phyloP scores from a whole-genome alignment of 345 rosid genomes.

The Eutrema yunnanense region DNA sequence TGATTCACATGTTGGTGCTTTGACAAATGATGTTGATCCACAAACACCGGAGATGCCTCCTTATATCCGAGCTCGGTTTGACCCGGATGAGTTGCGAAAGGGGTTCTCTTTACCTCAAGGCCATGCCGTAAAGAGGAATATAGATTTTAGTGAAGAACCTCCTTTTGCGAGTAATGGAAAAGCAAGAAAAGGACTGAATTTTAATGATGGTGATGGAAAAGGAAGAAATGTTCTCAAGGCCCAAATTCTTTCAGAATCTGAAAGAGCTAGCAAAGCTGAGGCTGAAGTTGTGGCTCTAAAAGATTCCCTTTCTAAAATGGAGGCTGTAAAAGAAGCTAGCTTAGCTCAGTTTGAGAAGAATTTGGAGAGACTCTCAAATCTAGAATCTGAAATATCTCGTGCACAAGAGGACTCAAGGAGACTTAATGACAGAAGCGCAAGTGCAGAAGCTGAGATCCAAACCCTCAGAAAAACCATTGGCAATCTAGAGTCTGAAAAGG shows the following conservation, averaged over 20 bases:
- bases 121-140: conserved; percentile 27
- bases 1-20: conserved; percentile 47
- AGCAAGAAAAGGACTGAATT: conserved; percentile 72
- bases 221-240: conserved; percentile 36
- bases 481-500: conserved; percentile 60
- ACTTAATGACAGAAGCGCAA: conserved; percentile 53
- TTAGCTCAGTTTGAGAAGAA: conserved; percentile 56
- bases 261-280: conserved; percentile 59
- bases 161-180: conserved; percentile 41
- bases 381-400: conserved; percentile 58
- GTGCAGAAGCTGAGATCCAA: conserved; percentile 72
- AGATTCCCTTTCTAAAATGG: conserved; percentile 64
- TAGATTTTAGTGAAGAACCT: conserved; percentile 49
- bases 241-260: conserved; percentile 58
- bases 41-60: conserved; percentile 59
- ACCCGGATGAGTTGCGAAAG: conserved; percentile 47
- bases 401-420: conserved; percentile 58
- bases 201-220: conserved; percentile 53
- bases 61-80: conserved; percentile 31
- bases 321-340: conserved; percentile 79
- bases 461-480: conserved; percentile 48
- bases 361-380: conserved; percentile 60
- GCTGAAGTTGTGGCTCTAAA: conserved; percentile 57
- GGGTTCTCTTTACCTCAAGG: conserved; percentile 41
- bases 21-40: conserved; percentile 47